Conservation (phyloP, 495 filamentous ascomycete genomes). For the Penicillium roqueforti region DNA sequence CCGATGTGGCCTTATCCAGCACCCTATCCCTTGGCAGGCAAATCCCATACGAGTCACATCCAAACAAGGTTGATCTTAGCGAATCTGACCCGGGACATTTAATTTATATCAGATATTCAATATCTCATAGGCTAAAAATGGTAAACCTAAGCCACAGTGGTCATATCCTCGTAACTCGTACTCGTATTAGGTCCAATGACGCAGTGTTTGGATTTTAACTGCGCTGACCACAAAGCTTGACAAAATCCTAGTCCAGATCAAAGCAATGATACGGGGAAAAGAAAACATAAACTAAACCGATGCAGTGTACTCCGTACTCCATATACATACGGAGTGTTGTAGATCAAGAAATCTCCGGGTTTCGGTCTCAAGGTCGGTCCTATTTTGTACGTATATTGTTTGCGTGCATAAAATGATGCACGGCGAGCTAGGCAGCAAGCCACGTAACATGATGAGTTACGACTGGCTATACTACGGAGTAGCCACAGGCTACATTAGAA, state of each 20-base stretch:
- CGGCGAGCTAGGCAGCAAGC: background rate
- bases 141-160: slow-evolving; percentile 22
- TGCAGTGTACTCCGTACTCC: background rate
- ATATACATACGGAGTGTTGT: background rate
- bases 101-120: slow-evolving; percentile 12
- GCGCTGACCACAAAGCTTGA: slow-evolving; percentile 21
- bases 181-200: slow-evolving; percentile 25
- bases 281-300: background rate
- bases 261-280: background rate
- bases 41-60: slow-evolving; percentile 2
- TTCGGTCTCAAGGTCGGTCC: background rate
- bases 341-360: background rate
- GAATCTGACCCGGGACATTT: slow-evolving; percentile 2
- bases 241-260: slow-evolving; percentile 8
- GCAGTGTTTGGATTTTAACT: slow-evolving; percentile 20
- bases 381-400: background rate
- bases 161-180: slow-evolving; percentile 24
- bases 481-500: background rate
- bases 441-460: slow-evolving; percentile 1
- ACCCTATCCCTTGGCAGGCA: slow-evolving; percentile 9
- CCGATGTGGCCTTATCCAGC: slow-evolving; percentile 17
- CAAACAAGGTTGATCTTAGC: slow-evolving; percentile 9
- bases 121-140: background rate
- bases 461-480: background rate
- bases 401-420: background rate